These are phyloP conservation scores for Nepenthes alata DNA, from an alignment of 179 eudicot genomes.

Conservation along the genomic window DNA sequence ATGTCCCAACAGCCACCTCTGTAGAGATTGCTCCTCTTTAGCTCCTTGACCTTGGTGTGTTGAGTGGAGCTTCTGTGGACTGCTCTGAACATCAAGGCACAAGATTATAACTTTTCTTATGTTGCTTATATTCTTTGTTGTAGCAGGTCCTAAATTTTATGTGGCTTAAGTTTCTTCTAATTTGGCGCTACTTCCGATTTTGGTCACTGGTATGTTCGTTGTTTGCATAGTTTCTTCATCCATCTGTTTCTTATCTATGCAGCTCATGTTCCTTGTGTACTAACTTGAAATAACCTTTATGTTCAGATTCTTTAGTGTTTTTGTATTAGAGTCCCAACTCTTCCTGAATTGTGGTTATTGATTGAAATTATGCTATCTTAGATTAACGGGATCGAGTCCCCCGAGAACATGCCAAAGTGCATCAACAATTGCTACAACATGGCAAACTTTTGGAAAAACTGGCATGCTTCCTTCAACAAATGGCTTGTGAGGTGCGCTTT, in stretches of 20 bases:
- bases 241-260: too few species aligned
- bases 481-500: slow-evolving; percentile 89
- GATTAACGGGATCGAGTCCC: slow-evolving; percentile 78
- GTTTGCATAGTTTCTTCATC: background rate
- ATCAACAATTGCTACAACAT: slow-evolving; percentile 87
- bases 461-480: slow-evolving; percentile 98
- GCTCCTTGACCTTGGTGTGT: background rate
- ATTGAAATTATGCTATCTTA: slow-evolving; percentile 9
- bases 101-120: background rate
- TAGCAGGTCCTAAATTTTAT: slow-evolving; percentile 86
- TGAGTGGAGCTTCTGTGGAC: background rate
- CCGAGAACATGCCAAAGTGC: slow-evolving; percentile 96
- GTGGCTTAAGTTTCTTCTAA: slow-evolving; percentile 95
- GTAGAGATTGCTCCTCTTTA: background rate
- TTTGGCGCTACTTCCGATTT: slow-evolving; percentile 94
- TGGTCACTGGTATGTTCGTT: slow-evolving; percentile 61
- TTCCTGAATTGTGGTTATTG: background rate
- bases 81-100: background rate
- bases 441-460: slow-evolving; percentile 91
- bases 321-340: background rate
- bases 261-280: too few species aligned
- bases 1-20: too few species aligned
- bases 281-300: background rate
- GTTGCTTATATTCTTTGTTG: slow-evolving; percentile 1
- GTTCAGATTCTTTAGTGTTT: too few species aligned